A percentile compares a stretch with the other conserved stretches of the same genome.
Conservation (phyloP, 1,284 basidiomycete genomes). For the Xerocomus amazonicus region DNA sequence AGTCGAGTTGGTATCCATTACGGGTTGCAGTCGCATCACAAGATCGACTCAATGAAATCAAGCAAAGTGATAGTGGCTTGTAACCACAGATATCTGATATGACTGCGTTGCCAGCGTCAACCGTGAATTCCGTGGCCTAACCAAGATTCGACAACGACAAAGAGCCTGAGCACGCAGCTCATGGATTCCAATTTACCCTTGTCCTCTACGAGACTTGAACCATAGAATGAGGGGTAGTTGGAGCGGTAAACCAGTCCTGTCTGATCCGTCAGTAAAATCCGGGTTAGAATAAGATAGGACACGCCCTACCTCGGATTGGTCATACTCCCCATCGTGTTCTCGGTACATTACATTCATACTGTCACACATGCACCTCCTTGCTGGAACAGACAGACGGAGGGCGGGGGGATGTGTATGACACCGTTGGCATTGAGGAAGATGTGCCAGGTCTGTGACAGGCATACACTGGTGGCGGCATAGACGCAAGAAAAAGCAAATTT, state of each 20-base stretch:
- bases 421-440: conserved; percentile 17
- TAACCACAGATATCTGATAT: no score
- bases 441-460: conserved; percentile 24
- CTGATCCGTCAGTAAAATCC: conserved; percentile 2
- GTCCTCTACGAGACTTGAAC: conserved; percentile 9
- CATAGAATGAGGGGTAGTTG: conserved; percentile 21
- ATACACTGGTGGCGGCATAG: conserved; percentile 33
- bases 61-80: no score
- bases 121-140: conserved; percentile 60
- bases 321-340: conserved; percentile 27
- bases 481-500: neutral
- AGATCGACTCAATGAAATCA: no score
- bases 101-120: no score
- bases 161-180: neutral
- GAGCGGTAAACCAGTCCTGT: conserved; percentile 17
- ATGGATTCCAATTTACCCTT: neutral
- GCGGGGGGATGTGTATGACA: conserved; percentile 17
- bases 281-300: neutral
- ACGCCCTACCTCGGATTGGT: conserved; percentile 18
- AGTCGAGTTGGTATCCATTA: no score
- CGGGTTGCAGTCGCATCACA: no score
- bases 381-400: conserved; percentile 9
- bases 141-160: conserved; percentile 28
- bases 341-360: conserved; percentile 29
- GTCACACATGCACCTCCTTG: conserved; percentile 26